phyloP scores from a whole-genome alignment of 23 red algal species.

The Chondrus crispus region DNA sequence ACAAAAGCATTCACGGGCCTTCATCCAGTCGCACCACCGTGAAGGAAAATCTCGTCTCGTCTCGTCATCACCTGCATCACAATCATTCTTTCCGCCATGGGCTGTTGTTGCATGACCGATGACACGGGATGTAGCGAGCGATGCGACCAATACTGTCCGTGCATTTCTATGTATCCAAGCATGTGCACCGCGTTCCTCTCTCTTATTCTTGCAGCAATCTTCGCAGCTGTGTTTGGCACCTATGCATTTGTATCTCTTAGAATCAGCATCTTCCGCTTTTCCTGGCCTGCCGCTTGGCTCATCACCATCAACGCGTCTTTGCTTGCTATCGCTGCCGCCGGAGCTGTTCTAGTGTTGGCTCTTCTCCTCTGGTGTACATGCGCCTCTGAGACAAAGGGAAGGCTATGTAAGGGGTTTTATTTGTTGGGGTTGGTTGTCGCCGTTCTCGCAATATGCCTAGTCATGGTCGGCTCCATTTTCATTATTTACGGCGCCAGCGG shows the following conservation, averaged over 20 bases:
- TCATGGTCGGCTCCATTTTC: slow-evolving; percentile 46
- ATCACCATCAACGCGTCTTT: slow-evolving; percentile 29
- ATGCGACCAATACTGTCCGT: slow-evolving; percentile 53
- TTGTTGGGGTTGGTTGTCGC: slow-evolving; percentile 13
- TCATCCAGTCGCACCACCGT: too few species aligned
- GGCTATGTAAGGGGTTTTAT: slow-evolving; percentile 1
- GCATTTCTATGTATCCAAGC: slow-evolving; percentile 50
- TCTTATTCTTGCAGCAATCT: slow-evolving; percentile 6
- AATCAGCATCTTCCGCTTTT: slow-evolving; percentile 34
- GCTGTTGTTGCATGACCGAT: not conserved
- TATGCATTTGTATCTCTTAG: slow-evolving; percentile 58
- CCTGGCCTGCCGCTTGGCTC: slow-evolving; percentile 14
- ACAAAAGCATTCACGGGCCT: too few species aligned
- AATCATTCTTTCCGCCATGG: too few species aligned
- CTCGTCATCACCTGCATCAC: too few species aligned
- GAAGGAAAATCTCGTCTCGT: too few species aligned
- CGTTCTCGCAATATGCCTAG: not conserved
- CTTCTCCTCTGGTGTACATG: slow-evolving; percentile 36
- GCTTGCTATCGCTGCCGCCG: slow-evolving; percentile 11
- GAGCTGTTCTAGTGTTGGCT: slow-evolving; percentile 9
- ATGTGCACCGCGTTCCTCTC: slow-evolving; percentile 58
- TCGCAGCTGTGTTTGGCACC: slow-evolving; percentile 29
- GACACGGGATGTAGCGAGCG: not conserved
- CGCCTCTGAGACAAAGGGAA: not conserved
- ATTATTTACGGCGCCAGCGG: slow-evolving; percentile 40